These are phyloP conservation scores for Talaromyces sp. DNA, from an alignment of 2,329 filamentous ascomycete genomes.

Conservation along the genomic window DNA sequence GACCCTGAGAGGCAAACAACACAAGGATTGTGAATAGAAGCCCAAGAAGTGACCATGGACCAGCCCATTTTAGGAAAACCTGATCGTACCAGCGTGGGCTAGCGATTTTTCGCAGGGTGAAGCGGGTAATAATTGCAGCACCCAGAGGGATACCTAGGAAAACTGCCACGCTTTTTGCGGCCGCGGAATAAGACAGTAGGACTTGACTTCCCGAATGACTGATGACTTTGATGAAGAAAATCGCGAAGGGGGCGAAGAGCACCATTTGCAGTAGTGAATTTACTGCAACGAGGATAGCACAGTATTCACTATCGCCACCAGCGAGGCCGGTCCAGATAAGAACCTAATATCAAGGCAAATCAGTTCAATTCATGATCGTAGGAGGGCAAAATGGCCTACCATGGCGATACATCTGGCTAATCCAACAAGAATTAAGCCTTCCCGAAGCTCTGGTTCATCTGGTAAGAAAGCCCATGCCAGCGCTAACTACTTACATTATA, in stretches of 20 bases:
- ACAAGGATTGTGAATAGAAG: slow-evolving; percentile 85
- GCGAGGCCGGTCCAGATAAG: slow-evolving; percentile 79
- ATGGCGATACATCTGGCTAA: slow-evolving; percentile 87
- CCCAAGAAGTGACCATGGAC: slow-evolving; percentile 78
- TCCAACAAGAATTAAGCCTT: slow-evolving; percentile 79
- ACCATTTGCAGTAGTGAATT: slow-evolving; percentile 77
- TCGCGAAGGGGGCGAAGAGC: slow-evolving; percentile 69
- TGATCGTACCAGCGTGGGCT: slow-evolving; percentile 65
- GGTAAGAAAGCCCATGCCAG: slow-evolving; percentile 57
- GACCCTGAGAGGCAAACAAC: slow-evolving; percentile 80
- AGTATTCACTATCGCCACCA: slow-evolving; percentile 78
- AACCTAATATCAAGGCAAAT: slow-evolving; percentile 43
- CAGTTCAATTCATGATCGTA: not conserved
- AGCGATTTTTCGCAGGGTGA: slow-evolving; percentile 59
- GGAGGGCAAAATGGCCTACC: slow-evolving; percentile 52
- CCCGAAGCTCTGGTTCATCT: slow-evolving; percentile 53
- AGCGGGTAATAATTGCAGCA: slow-evolving; percentile 75
- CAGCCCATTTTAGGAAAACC: slow-evolving; percentile 59
- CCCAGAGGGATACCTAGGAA: slow-evolving; percentile 84
- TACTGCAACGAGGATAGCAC: slow-evolving; percentile 75
- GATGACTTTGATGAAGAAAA: slow-evolving; percentile 73
- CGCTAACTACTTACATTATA: slow-evolving; percentile 38
- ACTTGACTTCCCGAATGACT: slow-evolving; percentile 49
- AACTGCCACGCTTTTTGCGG: slow-evolving; percentile 78
- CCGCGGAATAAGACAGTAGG: slow-evolving; percentile 63